Evolutionary conservation across 148 eudicot genomes (phyloP), one percentile per base, ranked within the genome.

Genomic region (Drosera capensis): DNA sequence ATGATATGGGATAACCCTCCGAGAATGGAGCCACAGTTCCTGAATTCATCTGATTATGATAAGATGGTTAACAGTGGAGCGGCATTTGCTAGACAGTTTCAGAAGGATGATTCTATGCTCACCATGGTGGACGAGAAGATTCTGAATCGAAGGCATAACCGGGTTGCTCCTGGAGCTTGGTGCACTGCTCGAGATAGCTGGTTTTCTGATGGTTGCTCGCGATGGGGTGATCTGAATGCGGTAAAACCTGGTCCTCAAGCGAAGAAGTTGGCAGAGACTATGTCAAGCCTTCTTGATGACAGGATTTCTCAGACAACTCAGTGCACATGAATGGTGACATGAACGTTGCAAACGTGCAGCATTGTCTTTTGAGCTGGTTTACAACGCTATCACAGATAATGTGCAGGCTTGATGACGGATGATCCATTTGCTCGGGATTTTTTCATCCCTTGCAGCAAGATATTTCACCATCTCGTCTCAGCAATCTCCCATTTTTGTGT

Each of bases 1-100:
- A 73, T 85, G 79, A 73, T 78, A 18, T 90, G 99, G 99, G 99
- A 85, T 58, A 74, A 66, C 58, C 99, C 99, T 49, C 99, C 99
- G 6, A 90, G 72, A 52, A 90, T 90, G 99, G 85, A 81, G 39
- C 87, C 85, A 52, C 85, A 51, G 39, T 81, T 58, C 54, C 64
- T 90, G 22, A 68, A 57, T 35, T 62, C 64, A n/a, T 67, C 86
- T 9, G 74, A 73, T 65, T 90, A 62, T 49, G 68, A 70, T 50
- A 72, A 61, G 51, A 90, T 90, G 94, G 64, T 67, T 48, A 60
- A 71, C 38, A 90, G 99, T 51, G 95, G 99, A 20, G 95, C 99
- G 48, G 95, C 82, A 40, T 80, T 85, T 62, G 99, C 85, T 8
- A 63, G 95, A 52, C 84, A 71, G 45, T 85, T 90, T 40, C n/a